Base-by-base conservation (phyloP, 805 yeast genomes). In the Hanseniaspora hatyaiensis region DNA sequence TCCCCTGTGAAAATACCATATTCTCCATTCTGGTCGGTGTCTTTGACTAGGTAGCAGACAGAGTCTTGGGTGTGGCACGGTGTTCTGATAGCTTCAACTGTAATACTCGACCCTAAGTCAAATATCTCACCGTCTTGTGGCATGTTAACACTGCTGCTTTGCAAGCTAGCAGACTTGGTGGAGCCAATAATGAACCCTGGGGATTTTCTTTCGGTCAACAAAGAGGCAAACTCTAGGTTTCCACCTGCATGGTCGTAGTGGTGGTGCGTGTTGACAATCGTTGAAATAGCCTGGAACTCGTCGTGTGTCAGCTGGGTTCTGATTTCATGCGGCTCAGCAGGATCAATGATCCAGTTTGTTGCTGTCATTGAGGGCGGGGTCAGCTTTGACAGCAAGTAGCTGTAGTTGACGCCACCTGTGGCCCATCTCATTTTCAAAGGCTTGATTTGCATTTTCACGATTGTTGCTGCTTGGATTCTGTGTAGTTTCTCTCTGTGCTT, bases 41-140 rank as follows among this genome's bases (percentile, higher is more conserved):
- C 55, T 0, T 51, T 37, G 60, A 89, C 97, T 40, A 68, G 67
- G 64, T 86, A 92, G 59, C 97, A 89, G 51, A 92, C 83, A 3
- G 95, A 85, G 64, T 92, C 99, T 64, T 82, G 92, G 0, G 99
- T 92, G 63, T 92, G 99, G 60, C 99, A 92, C 3, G 99, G 98
- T 0, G 99, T 92, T 64, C 89, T 89, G 33, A 89, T 68, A 0
- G 96, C 94, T 1, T 80, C 77, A 43, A 88, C 74, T 15, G 75
- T 70, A 43, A 89, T 59, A 52, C 72, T 62, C 34, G 70, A 66
- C 3, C 96, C 95, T 50, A 87, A 65, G 51, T 71, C 69, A 51
- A 82, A 68, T 16, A 68, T 65, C 52, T 78, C 83, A 12, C 71
- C 65, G 59, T 86, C 78, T 0, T 69, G 63, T 2, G 95, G 95